Evolutionary conservation across 768 basidiomycete genomes (phyloP).

Genomic region (Lactifluus hygrophoroides): DNA sequence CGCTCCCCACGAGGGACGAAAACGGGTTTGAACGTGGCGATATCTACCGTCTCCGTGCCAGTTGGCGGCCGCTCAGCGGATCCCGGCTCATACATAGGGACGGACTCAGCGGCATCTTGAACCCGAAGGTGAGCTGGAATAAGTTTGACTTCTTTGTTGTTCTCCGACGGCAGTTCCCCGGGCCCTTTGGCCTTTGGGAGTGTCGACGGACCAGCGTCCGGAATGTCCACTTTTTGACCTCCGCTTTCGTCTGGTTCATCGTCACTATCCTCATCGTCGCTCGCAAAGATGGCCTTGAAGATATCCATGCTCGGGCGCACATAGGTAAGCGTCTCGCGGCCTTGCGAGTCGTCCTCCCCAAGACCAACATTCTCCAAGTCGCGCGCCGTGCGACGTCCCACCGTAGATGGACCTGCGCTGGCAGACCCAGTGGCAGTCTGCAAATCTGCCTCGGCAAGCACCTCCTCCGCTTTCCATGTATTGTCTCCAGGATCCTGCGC

Average conservation of each 20-base stretch:
- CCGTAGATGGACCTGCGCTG: not conserved
- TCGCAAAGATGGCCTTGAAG: slow-evolving; percentile 97
- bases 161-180: too few relatives aligned
- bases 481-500: not conserved
- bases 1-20: slow-evolving; percentile 61
- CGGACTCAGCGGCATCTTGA: not conserved
- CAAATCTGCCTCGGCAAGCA: slow-evolving; percentile 14
- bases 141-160: too few relatives aligned
- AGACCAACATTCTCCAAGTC: slow-evolving; percentile 78
- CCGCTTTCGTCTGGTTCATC: slow-evolving; percentile 44
- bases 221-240: slow-evolving; percentile 2
- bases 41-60: slow-evolving; percentile 34
- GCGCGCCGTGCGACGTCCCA: slow-evolving; percentile 23
- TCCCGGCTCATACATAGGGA: slow-evolving; percentile 12
- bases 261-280: slow-evolving; percentile 82
- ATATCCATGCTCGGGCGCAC: slow-evolving; percentile 83
- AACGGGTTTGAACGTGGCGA: slow-evolving; percentile 78
- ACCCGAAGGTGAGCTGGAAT: slow-evolving; percentile 13
- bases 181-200: not conserved
- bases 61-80: not conserved
- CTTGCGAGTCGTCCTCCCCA: slow-evolving; percentile 89
- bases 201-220: not conserved
- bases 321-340: slow-evolving; percentile 80
- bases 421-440: slow-evolving; percentile 5
- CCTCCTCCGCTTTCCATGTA: slow-evolving; percentile 19